Conservation (phyloP, 2,329 filamentous ascomycete genomes). For the Cladosporium sphaerospermum region DNA sequence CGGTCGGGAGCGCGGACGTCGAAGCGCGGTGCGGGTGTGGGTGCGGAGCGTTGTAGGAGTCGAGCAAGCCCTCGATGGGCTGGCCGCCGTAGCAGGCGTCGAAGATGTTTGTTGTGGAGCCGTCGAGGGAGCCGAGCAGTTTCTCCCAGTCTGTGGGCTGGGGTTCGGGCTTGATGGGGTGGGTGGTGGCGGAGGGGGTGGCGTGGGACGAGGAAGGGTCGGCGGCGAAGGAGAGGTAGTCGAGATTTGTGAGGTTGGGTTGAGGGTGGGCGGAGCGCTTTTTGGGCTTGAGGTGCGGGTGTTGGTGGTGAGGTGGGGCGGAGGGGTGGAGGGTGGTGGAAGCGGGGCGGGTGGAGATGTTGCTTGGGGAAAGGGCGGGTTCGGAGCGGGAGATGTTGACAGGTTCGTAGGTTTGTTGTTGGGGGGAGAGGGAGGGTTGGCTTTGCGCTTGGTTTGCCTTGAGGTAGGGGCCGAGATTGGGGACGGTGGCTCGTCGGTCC, state of each 20-base stretch:
- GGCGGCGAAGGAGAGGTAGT: slow-evolving; percentile 42
- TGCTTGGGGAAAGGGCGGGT: slow-evolving; percentile 40
- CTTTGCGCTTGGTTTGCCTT: slow-evolving; percentile 42
- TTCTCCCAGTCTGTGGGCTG: slow-evolving; percentile 74
- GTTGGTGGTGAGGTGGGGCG: slow-evolving; percentile 13
- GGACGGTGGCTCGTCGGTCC: slow-evolving; percentile 38
- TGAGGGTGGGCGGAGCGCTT: slow-evolving; percentile 25
- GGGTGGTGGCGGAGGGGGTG: slow-evolving; percentile 15
- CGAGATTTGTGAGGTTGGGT: slow-evolving; percentile 38
- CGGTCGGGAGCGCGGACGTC: slow-evolving; percentile 8
- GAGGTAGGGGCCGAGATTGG: slow-evolving; percentile 42
- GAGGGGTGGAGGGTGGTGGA: slow-evolving; percentile 13
- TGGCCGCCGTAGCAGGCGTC: slow-evolving; percentile 71
- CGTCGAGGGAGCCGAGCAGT: slow-evolving; percentile 71
- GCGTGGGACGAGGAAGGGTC: slow-evolving; percentile 30
- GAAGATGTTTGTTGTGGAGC: slow-evolving; percentile 75
- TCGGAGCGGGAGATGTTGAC: slow-evolving; percentile 40
- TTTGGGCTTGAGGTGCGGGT: slow-evolving; percentile 8
- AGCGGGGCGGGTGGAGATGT: slow-evolving; percentile 26
- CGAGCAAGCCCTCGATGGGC: slow-evolving; percentile 39
- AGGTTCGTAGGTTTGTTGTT: slow-evolving; percentile 34
- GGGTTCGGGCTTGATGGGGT: slow-evolving; percentile 28
- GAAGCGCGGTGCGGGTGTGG: slow-evolving; percentile 16
- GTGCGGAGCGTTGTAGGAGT: slow-evolving; percentile 15
- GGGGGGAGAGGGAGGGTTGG: slow-evolving; percentile 43